These are phyloP conservation scores for Borealophlyctis nickersoniae DNA, from an alignment of 192 early-diverging fungal species.

Conservation along the genomic window DNA sequence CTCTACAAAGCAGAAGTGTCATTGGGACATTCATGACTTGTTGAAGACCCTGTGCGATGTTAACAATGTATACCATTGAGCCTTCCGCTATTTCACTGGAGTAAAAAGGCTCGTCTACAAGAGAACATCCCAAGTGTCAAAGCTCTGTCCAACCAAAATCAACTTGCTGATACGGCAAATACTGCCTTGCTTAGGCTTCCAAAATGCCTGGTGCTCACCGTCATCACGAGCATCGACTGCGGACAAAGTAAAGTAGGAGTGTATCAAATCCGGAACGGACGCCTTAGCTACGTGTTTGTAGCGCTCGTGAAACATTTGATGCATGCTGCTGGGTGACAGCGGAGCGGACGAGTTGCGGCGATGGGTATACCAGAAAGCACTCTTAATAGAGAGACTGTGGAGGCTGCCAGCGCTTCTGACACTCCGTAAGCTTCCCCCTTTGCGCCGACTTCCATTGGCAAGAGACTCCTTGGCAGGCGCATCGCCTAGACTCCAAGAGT, in stretches of 20 bases:
- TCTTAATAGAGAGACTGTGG: not conserved
- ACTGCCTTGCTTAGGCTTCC: no score
- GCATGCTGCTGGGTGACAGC: slow-evolving; percentile 4
- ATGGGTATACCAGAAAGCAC: not conserved
- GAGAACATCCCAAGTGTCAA: not conserved
- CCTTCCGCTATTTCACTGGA: slow-evolving; percentile 10
- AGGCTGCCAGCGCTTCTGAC: not conserved
- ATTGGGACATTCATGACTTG: no score
- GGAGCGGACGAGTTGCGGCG: not conserved
- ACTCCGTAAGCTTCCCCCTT: not conserved
- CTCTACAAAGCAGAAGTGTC: slow-evolving; percentile 9
- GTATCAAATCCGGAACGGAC: slow-evolving; percentile 3
- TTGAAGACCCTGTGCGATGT: no score
- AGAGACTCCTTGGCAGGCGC: no score
- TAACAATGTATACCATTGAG: not conserved
- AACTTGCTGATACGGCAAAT: not conserved
- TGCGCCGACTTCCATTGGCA: no score
- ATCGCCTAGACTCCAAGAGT: no score
- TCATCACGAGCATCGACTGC: not conserved
- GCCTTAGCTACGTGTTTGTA: slow-evolving; percentile 11
- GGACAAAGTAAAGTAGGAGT: slow-evolving; percentile 24
- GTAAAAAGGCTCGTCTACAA: slow-evolving; percentile 5
- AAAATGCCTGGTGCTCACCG: no score
- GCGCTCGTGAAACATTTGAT: slow-evolving; percentile 29
- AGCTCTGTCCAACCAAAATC: not conserved